Conservation (phyloP, 768 basidiomycete species). For the Trametes cingulata region DNA sequence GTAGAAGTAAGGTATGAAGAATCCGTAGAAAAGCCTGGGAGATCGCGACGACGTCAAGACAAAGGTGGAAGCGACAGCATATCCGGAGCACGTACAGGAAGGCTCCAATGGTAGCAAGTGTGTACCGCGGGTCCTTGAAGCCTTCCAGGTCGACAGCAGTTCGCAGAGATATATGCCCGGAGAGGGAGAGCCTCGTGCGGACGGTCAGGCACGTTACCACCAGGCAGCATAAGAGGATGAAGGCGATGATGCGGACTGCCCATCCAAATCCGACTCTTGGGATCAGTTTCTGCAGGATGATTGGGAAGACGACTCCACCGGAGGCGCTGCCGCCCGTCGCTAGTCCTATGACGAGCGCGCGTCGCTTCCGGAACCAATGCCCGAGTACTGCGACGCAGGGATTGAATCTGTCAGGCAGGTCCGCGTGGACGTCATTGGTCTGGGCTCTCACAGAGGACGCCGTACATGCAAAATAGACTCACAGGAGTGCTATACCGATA, state of each 20-base stretch:
- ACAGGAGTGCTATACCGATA: slow-evolving; percentile 31
- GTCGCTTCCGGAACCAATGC: slow-evolving; percentile 39
- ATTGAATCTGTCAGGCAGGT: slow-evolving; percentile 29
- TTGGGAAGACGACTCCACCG: slow-evolving; percentile 54
- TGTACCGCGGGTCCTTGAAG: slow-evolving; percentile 29
- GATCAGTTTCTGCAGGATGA: slow-evolving; percentile 50
- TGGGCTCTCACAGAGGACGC: background rate
- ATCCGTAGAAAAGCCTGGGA: slow-evolving; percentile 31
- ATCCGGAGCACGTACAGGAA: slow-evolving; percentile 24
- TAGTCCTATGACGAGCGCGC: slow-evolving; percentile 40
- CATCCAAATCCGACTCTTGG: slow-evolving; percentile 30
- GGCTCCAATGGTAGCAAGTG: slow-evolving; percentile 20
- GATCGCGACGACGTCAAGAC: background rate
- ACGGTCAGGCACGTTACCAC: slow-evolving; percentile 30
- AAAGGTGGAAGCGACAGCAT: background rate
- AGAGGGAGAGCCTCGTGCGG: slow-evolving; percentile 29
- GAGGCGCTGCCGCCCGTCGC: slow-evolving; percentile 41
- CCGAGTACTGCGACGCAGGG: slow-evolving; percentile 35
- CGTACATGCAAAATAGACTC: background rate
- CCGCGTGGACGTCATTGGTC: background rate
- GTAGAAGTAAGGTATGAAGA: slow-evolving; percentile 40
- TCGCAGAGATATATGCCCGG: slow-evolving; percentile 23
- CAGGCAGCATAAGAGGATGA: slow-evolving; percentile 31
- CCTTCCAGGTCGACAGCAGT: slow-evolving; percentile 31
- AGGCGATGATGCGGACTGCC: slow-evolving; percentile 34